Base-by-base conservation (phyloP, 2,329 filamentous ascomycete species). In the Apiospora sp. region DNA sequence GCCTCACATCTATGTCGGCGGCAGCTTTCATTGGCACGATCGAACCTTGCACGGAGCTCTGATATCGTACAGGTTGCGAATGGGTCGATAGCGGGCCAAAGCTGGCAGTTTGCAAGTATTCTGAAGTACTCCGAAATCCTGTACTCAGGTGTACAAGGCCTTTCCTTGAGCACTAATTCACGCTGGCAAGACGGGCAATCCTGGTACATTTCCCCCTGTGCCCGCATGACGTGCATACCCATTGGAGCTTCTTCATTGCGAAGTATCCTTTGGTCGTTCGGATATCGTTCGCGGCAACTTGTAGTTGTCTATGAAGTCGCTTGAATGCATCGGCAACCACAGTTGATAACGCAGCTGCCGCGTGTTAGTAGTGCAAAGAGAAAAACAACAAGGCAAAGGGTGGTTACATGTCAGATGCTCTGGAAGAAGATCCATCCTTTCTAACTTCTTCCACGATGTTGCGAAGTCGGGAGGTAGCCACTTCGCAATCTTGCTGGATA, bases 211-310 rank as follows among this genome's bases (percentile, higher is more conserved):
- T 34, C 10, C 5, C 54, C 54, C 16, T 37, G 7, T 19, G 5
- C 6, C 30, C 54, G 34, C 54, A 61, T 22, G 16, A 22, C 19
- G 5, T 19, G 30, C 54, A 61, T 8, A 37, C 7, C 0, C 16
- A 19, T 22, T 37, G 8, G 30, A 22, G 3, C 6, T 34, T 1
- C 10, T 16, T 1, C 30, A 61, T 61, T 0, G 6, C 5, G 22
- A 37, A 22, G 2, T 8, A 37, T 37, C 30, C 27, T 3, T 34
- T 61, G 3, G 30, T 22, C 30, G 13, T 2, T 4, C 30, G 54
- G 10, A 61, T 16, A 3, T 22, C 1, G 30, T 0, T 2, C 37
- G 22, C 27, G 1, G 14, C 2, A 0, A 0, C 0, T 37, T 61
- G 27, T 16, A 61, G 16, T 3, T 22, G 1, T 0, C 2, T 8